A percentile compares a stretch with the other conserved stretches of the same genome.
Conservation (phyloP, 257 asterid species). For the Solanum sparsipilum region DNA sequence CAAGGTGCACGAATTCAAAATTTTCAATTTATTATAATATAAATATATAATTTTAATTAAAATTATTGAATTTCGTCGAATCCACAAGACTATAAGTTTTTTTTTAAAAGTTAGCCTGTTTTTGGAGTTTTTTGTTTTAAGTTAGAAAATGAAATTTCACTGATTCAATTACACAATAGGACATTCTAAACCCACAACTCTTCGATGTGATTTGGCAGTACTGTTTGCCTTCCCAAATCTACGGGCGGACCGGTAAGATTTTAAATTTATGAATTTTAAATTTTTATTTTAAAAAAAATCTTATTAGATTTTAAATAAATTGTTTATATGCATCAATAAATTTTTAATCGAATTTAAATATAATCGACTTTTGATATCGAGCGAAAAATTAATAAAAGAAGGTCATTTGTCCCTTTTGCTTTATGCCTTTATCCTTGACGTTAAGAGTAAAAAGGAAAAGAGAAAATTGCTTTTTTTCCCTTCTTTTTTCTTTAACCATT, state of each 20-base stretch:
- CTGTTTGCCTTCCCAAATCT: background rate
- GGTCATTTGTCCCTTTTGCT: background rate
- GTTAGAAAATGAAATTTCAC: background rate
- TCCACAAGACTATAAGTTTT: background rate
- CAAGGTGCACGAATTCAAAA: background rate
- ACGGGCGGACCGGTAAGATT: background rate
- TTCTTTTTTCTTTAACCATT: background rate
- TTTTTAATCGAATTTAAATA: background rate
- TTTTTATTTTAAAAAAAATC: no score
- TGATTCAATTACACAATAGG: background rate
- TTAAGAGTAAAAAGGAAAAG: background rate
- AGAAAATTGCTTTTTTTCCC: background rate
- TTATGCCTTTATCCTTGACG: background rate
- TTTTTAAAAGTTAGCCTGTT: background rate
- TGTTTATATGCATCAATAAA: no score
- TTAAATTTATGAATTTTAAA: background rate
- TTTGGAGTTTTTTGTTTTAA: background rate
- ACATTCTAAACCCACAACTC: background rate
- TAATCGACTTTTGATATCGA: background rate
- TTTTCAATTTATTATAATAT: background rate
- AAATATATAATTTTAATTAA: background rate
- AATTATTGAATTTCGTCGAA: background rate
- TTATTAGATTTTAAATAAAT: background rate
- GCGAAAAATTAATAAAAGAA: background rate
- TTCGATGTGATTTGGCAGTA: background rate